Percentiles rank a stretch among this genome's conserved stretches.
phyloP scores from a whole-genome alignment of 2,329 filamentous ascomycete species.

The Pyrenophora teres region DNA sequence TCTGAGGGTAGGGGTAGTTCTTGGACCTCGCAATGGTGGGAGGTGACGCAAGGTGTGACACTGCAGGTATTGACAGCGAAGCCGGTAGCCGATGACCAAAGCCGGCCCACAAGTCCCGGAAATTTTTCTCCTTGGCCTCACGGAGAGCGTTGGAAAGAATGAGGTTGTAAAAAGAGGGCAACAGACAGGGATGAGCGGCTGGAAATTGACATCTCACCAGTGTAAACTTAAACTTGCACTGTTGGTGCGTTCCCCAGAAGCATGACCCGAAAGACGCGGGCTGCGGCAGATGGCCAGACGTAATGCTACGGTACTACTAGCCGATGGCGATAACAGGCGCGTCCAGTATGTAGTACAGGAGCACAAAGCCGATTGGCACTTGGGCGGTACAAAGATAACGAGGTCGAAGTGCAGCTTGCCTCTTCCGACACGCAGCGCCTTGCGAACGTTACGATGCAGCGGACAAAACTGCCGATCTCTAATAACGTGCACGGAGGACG shows the following conservation, averaged over 20 bases:
- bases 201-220: background rate
- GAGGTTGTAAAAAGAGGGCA: background rate
- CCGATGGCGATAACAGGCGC: slow-evolving; percentile 12
- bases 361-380: slow-evolving; percentile 9
- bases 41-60: slow-evolving; percentile 27
- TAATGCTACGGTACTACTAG: slow-evolving; percentile 6
- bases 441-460: slow-evolving; percentile 8
- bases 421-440: slow-evolving; percentile 2
- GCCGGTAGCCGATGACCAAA: slow-evolving; percentile 7
- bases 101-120: no score
- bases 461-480: background rate
- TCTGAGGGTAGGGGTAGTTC: slow-evolving; percentile 24
- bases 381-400: slow-evolving; percentile 13
- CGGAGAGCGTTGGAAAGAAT: background rate
- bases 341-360: slow-evolving; percentile 9
- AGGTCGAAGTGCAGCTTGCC: slow-evolving; percentile 12
- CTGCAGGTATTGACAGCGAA: slow-evolving; percentile 22
- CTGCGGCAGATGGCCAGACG: no score
- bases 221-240: background rate
- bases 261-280: slow-evolving; percentile 1
- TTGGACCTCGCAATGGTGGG: slow-evolving; percentile 23
- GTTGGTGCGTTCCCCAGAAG: no score
- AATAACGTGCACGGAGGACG: slow-evolving; percentile 1
- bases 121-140: background rate
- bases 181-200: background rate